Conservation (phyloP, 495 filamentous ascomycete genomes). For the Lasiosphaeria ovina region DNA sequence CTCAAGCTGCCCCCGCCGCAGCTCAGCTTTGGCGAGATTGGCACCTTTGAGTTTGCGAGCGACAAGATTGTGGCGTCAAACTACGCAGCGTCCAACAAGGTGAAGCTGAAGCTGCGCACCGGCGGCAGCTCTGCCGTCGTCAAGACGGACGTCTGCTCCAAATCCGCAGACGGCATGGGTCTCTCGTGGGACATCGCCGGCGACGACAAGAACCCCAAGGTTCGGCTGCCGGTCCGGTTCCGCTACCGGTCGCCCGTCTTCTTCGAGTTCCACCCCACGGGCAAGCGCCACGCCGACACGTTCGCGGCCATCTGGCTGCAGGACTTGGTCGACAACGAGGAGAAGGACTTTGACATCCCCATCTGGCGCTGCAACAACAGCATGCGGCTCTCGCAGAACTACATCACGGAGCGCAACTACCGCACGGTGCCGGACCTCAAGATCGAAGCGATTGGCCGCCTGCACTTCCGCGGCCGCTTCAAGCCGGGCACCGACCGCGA, state of each 20-base stretch:
- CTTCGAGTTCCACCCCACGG: conserved; percentile 73
- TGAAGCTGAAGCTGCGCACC: conserved; percentile 80
- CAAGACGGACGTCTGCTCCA: conserved; percentile 53
- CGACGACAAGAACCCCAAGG: conserved; percentile 40
- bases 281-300: conserved; percentile 64
- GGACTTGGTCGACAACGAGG: conserved; percentile 75
- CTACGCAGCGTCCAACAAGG: conserved; percentile 60
- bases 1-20: conserved; percentile 75
- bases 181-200: conserved; percentile 67
- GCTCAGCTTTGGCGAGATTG: conserved; percentile 84
- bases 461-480: conserved; percentile 76
- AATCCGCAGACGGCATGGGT: conserved; percentile 54
- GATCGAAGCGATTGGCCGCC: conserved; percentile 68
- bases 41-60: conserved; percentile 81
- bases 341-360: conserved; percentile 73
- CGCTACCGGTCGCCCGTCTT: conserved; percentile 85
- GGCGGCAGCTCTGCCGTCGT: conserved; percentile 79
- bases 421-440: conserved; percentile 65
- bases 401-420: conserved; percentile 72
- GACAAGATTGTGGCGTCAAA: conserved; percentile 58
- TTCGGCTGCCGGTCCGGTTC: conserved; percentile 83
- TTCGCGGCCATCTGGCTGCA: conserved; percentile 86
- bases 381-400: conserved; percentile 81
- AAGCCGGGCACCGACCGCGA: conserved; percentile 87
- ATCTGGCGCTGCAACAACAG: conserved; percentile 79